Conservation (phyloP, 1,139 yeast genomes). For the Geotrichum restrictum region DNA sequence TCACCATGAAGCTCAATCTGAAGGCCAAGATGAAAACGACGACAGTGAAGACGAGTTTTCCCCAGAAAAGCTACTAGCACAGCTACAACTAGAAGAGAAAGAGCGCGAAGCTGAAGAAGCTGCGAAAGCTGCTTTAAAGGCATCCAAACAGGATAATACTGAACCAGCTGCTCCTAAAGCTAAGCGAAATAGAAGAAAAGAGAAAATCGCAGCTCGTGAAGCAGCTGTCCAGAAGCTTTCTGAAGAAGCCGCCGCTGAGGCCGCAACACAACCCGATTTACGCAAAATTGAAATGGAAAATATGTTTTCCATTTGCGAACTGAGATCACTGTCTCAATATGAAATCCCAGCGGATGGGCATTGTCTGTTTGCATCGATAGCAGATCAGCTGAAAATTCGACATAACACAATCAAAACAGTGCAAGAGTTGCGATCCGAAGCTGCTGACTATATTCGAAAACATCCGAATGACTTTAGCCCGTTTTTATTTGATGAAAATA, state of each 20-base stretch:
- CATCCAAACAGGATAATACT: slow-evolving; percentile 2
- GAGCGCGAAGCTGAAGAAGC: slow-evolving; percentile 19
- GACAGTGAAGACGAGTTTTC: slow-evolving; percentile 49
- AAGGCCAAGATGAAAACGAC: slow-evolving; percentile 25
- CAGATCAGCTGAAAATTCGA: slow-evolving; percentile 65
- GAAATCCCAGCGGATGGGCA: slow-evolving; percentile 86
- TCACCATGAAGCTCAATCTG: slow-evolving; percentile 10
- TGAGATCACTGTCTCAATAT: slow-evolving; percentile 49
- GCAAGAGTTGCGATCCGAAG: slow-evolving; percentile 55
- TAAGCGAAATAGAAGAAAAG: slow-evolving; percentile 78
- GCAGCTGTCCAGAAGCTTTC: slow-evolving; percentile 62
- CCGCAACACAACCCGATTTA: slow-evolving; percentile 60
- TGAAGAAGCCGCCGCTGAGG: slow-evolving; percentile 69
- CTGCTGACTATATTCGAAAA: slow-evolving; percentile 61
- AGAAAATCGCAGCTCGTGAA: slow-evolving; percentile 69
- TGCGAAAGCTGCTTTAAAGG: slow-evolving; percentile 7
- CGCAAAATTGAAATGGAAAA: slow-evolving; percentile 67
- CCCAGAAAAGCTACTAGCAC: slow-evolving; percentile 63
- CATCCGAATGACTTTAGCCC: slow-evolving; percentile 74
- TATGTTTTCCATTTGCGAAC: slow-evolving; percentile 50
- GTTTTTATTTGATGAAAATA: slow-evolving; percentile 73
- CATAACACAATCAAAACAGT: slow-evolving; percentile 46
- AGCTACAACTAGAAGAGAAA: slow-evolving; percentile 43
- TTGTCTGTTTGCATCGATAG: slow-evolving; percentile 80
- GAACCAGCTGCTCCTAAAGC: slow-evolving; percentile 20